A percentile compares a stretch with the other conserved stretches of the same genome.
These are phyloP conservation scores for Glomus cerebriforme DNA, from an alignment of 192 early-diverging fungal genomes.

Conservation along the genomic window DNA sequence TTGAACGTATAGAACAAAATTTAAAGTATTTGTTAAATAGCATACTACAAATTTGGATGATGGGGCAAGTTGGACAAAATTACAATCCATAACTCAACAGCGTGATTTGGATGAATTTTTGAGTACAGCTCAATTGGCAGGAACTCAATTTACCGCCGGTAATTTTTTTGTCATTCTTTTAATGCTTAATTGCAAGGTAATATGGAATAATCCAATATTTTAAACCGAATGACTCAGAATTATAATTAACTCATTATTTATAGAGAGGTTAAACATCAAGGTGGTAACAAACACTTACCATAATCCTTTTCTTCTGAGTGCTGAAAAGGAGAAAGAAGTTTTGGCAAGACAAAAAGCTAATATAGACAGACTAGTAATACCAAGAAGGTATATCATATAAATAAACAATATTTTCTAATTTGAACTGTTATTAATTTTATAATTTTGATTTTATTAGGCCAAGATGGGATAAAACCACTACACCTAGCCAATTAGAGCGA, in stretches of 20 bases:
- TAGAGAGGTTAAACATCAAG: conserved; percentile 81
- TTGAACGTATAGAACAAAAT: not conserved
- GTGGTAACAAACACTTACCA: conserved; percentile 70
- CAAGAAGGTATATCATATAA: conserved; percentile 54
- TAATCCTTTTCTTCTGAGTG: conserved; percentile 83
- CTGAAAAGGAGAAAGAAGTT: conserved; percentile 75
- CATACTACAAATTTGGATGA: conserved; percentile 89
- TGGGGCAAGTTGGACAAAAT: conserved; percentile 78
- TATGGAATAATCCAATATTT: not conserved
- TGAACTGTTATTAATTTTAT: not conserved
- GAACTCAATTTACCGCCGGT: conserved; percentile 90
- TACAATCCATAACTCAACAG: conserved; percentile 96
- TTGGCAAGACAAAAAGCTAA: conserved; percentile 79
- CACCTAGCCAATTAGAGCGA: conserved; percentile 76
- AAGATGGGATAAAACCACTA: conserved; percentile 84
- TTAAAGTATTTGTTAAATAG: conserved; percentile 31
- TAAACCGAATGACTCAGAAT: conserved; percentile 35
- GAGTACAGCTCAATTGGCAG: conserved; percentile 91
- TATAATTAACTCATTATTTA: conserved; percentile 20
- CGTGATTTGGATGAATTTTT: conserved; percentile 97
- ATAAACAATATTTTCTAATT: not conserved
- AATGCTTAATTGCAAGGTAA: not conserved
- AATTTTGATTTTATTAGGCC: conserved; percentile 51
- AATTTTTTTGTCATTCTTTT: conserved; percentile 12
- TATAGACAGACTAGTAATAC: conserved; percentile 77